Base-by-base conservation (phyloP, 1,284 basidiomycete species). In the Stereum hirsutum region DNA sequence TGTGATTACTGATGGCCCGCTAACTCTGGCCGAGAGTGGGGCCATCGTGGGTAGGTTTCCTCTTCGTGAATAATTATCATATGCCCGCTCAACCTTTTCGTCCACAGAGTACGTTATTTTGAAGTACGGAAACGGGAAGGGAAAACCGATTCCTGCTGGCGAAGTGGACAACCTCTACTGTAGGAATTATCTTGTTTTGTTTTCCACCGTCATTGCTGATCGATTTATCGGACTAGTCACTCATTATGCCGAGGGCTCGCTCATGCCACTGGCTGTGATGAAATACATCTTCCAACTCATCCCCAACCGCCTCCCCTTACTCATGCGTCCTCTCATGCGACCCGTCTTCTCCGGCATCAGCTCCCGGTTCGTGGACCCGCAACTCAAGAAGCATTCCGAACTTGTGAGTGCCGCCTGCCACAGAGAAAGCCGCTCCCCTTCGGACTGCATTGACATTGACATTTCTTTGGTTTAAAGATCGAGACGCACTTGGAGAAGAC, bases 11-110 rank as follows among this genome's bases (percentile, higher is more conserved):
- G 69, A 73, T 48, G 70, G 62, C 3, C 56, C 59, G 17, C 41
- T 69, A 14, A 64, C 58, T 6, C 45, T 74, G 23, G 65, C 69
- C 12, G 72, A 74, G 53, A 73, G 70, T 43, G 68, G 69, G 12
- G 67, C 72, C 11, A 72, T 74, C 37, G 57, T 72, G 32, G 68
- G 72, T 72, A 43, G 41, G 62, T 46, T 25, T 19, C 28, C 23
- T 34, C 8, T 14, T 23, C n/a, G n/a, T n/a, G n/a, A n/a, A n/a
- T 42, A 15, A 31, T 23, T 26, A 28, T 15, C 23, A 21, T 37
- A 27, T 21, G 8, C 12, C 32, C 27, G 20, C 36, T 42, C 31
- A 43, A 33, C 37, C 40, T 17, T 19, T 25, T 28, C 23, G 26
- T n/a, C 15, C 33, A 26, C 42, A 69, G 69, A 69, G 45, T 73